Percentiles rank a stretch among this genome's conserved stretches.
Conservation (phyloP, 148 eudicot genomes). For the Dysphania ambrosioides region DNA sequence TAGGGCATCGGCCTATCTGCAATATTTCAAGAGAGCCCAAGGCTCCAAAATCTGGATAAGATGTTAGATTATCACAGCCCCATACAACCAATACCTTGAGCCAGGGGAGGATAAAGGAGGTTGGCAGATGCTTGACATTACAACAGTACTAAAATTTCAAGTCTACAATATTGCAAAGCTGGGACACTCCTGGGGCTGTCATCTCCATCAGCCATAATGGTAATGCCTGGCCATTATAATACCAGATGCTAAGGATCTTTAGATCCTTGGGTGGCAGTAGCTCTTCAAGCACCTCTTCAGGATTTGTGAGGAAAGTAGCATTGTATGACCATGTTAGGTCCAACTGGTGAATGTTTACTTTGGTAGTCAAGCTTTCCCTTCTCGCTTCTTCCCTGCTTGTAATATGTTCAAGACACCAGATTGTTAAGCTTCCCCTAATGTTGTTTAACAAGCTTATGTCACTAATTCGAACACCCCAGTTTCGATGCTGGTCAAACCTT, state of each 20-base stretch:
- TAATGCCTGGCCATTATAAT: neutral
- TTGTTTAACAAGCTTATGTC: conserved; percentile 3
- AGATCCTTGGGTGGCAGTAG: conserved; percentile 20
- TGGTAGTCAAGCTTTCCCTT: neutral
- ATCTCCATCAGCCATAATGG: conserved; percentile 15
- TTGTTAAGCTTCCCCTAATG: conserved; percentile 11
- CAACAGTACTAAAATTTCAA: conserved; percentile 5
- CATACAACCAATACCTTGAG: conserved; percentile 6
- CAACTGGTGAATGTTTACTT: conserved; percentile 5
- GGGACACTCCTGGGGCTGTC: neutral
- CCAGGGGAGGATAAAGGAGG: neutral
- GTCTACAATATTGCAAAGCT: conserved; percentile 3
- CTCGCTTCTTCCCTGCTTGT: conserved; percentile 12
- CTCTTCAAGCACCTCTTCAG: conserved; percentile 18
- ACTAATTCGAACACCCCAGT: conserved; percentile 13
- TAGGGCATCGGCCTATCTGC: conserved; percentile 8
- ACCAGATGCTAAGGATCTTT: neutral
- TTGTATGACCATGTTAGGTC: conserved; percentile 12
- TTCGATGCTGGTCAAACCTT: neutral
- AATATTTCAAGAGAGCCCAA: neutral
- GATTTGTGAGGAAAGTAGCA: neutral
- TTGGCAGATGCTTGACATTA: conserved; percentile 9
- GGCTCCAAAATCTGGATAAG: neutral
- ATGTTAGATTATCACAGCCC: conserved; percentile 18
- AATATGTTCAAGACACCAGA: conserved; percentile 13